Evolutionary conservation across 176 grass and related monocot genomes (phyloP), one percentile per base, ranked within the genome.

Genomic region (Raddia guianensis): DNA sequence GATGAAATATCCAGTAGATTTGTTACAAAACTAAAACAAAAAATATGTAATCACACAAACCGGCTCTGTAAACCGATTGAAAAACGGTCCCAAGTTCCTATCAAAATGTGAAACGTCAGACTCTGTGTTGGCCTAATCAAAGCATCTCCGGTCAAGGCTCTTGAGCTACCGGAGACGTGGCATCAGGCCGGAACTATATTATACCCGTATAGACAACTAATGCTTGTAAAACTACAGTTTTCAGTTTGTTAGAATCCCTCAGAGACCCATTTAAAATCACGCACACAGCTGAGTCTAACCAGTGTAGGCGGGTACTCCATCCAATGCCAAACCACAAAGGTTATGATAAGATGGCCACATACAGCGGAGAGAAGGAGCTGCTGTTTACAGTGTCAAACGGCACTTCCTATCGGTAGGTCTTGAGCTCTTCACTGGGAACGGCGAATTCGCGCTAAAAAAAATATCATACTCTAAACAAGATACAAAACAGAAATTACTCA

Each of bases 221-320:
- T 3, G 6, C 19, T 12, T 0, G 8, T 0, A 54, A 1, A 32
- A 3, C 4, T 60, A n/a, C 3, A 49, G 0, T 4, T 44, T 10
- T 8, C 3, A 10, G 34, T 5, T 7, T 13, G 0, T 18, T 44
- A 18, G 14, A 9, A 70, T 54, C 86, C 89, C 87, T 97, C 94
- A 94, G 89, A 71, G 89, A 97, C 89, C 89, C 82, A 52, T 82
- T 87, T 87, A 90, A 94, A 94, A 97, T 97, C 94, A 97, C 57
- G 49, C 94, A 91, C 80, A 87, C 90, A 93, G 62, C 58, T 66
- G 77, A 49, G 73, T 64, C 78, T 15, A 73, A 21, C 44, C 5
- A 77, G 1, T 56, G 37, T 74, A 79, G 55, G 14, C 53, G 82
- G 20, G 9, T 14, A 34, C 12, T 52, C 80, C 66, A 70, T 3